Conservation (phyloP, 768 basidiomycete species). For the Auricularia sp. region DNA sequence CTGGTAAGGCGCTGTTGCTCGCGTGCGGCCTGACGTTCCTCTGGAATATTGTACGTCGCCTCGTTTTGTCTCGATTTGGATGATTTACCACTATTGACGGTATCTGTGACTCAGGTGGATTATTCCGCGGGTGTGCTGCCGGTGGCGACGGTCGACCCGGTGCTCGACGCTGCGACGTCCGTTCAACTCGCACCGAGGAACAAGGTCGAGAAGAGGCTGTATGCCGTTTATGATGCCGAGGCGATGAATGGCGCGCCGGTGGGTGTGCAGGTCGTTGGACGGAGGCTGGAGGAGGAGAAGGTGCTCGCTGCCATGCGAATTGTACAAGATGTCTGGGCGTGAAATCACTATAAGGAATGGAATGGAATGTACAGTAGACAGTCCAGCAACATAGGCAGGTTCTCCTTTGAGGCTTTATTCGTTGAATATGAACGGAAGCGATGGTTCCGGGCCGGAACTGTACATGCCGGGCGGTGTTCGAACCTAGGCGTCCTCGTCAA, state of each 20-base stretch:
- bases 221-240: constrained; percentile 45
- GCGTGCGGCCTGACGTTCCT: constrained; percentile 55
- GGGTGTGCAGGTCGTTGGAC: constrained; percentile 54
- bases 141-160: constrained; percentile 39
- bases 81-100: no score
- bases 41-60: constrained; percentile 51
- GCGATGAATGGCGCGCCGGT: constrained; percentile 61
- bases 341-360: no score
- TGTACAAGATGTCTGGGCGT: constrained; percentile 18
- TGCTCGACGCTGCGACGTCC: constrained; percentile 28
- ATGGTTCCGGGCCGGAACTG: background rate
- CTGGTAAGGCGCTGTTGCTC: constrained; percentile 31
- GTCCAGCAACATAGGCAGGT: no score
- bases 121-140: constrained; percentile 52
- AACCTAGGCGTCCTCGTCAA: background rate
- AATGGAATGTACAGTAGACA: no score
- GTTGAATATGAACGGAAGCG: background rate
- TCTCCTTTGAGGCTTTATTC: no score
- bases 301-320: constrained; percentile 61
- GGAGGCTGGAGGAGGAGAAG: constrained; percentile 61
- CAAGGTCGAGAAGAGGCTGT: constrained; percentile 34
- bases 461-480: background rate
- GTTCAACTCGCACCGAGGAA: constrained; percentile 22
- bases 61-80: no score
- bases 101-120: constrained; percentile 43